Evolutionary conservation across 1,284 basidiomycete genomes (phyloP), one percentile per base, ranked within the genome.

Genomic region (Boletellus deceptivus): DNA sequence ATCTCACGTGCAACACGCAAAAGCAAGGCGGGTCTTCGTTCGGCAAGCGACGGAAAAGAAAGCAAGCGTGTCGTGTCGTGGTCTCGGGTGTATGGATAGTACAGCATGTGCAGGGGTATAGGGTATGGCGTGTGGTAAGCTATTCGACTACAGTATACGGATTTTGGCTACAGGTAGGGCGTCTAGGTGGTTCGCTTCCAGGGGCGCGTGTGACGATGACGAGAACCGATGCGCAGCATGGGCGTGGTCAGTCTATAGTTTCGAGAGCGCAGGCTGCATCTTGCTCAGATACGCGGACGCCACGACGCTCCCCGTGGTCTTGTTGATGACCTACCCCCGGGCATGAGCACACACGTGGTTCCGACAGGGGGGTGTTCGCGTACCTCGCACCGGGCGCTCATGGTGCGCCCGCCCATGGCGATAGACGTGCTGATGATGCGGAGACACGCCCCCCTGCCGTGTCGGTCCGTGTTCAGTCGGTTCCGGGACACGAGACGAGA

Each of bases 361-460:
- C 11, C 11, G 29, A 31, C 29, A 31, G 22, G 27, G n/a, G 27
- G 27, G 29, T 8, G 11, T 13, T 41, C 13, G 33, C 53, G 51
- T 49, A 67, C 84, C 75, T 88, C 84, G 58, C 86, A 86, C 53
- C 82, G 72, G 29, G 83, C 78, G 46, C 78, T 77, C 84, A 88
- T 86, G 41, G 85, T 76, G 18, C 83, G 72, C 3, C 77, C 74
- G n/a, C 84, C 85, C 50, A 87, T 69, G 3, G 82, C 76, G 29
- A 87, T 73, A 9, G 83, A 84, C 3, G 78, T 82, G 57, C 80
- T 83, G 43, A 76, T 67, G 41, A 88, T 83, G 22, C 71, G 76
- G 43, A 87, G 71, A 56, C 68, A 67, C 13, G 79, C 75, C 46
- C 82, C 83, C 40, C 83, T 86, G 53, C 41, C 22, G 25, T 3